Percentiles rank a stretch among this genome's conserved stretches.
Evolutionary conservation across 1,284 basidiomycete genomes (phyloP).

Genomic region (Filobasidium uniguttulatum): DNA sequence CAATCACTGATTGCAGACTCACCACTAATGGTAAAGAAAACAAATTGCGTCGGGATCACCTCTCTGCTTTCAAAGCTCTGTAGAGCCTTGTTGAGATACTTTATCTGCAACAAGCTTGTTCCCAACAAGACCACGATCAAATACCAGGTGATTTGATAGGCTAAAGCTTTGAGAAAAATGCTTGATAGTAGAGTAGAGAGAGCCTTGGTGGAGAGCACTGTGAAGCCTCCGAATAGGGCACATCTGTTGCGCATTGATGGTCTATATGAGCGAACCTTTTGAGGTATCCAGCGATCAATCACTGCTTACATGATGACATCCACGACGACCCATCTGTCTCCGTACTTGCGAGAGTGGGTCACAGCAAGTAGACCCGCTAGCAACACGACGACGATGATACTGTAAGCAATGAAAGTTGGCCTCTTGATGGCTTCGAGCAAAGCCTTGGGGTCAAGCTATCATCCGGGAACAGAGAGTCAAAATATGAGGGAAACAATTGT

Average conservation of each 20-base stretch:
- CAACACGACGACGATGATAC: constrained; percentile 47
- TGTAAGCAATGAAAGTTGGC: constrained; percentile 59
- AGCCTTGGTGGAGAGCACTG: constrained; percentile 86
- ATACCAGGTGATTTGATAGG: constrained; percentile 64
- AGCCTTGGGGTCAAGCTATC: constrained; percentile 47
- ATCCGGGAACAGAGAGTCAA: neutral
- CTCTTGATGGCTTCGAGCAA: constrained; percentile 57
- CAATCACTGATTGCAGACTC: constrained; percentile 6
- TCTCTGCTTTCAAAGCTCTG: constrained; percentile 80
- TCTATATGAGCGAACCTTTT: no score
- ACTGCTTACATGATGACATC: constrained; percentile 64
- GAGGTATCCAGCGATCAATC: neutral
- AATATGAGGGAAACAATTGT: neutral
- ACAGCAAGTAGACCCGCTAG: constrained; percentile 46
- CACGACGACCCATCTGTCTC: constrained; percentile 58
- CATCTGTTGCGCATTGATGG: constrained; percentile 16
- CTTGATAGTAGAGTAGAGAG: constrained; percentile 69
- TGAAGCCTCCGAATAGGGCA: constrained; percentile 63
- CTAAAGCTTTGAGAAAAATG: constrained; percentile 59
- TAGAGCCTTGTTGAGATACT: constrained; percentile 75
- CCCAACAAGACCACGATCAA: constrained; percentile 53
- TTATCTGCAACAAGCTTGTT: constrained; percentile 80
- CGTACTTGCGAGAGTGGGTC: constrained; percentile 50
- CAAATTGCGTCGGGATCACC: constrained; percentile 89
- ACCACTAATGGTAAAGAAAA: constrained; percentile 46